Evolutionary conservation across 148 eudicot genomes (phyloP).

Genomic region (Fagopyrum homotropicum): DNA sequence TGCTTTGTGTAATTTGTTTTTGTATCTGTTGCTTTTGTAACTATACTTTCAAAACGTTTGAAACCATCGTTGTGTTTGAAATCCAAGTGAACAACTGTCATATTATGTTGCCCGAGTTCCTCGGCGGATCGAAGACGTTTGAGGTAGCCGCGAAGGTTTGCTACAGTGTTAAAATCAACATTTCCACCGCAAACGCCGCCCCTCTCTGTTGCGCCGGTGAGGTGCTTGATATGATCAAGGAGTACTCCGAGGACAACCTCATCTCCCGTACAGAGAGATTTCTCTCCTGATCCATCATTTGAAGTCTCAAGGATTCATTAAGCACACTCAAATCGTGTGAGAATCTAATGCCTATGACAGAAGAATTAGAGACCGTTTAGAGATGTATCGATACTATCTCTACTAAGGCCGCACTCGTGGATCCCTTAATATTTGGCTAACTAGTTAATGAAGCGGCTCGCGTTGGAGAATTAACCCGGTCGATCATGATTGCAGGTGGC

Average conservation of each 20-base stretch:
- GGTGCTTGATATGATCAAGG: conserved; percentile 70
- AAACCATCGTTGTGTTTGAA: conserved; percentile 9
- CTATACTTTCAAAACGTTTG: too few species aligned
- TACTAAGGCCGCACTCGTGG: conserved; percentile 45
- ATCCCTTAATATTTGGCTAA: conserved; percentile 87
- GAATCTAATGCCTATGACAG: conserved; percentile 45
- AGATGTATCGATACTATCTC: conserved; percentile 60
- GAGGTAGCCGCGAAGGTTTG: conserved; percentile 94
- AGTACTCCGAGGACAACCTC: conserved; percentile 74
- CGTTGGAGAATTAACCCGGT: not conserved
- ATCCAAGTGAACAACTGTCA: conserved; percentile 28
- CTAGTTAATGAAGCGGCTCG: conserved; percentile 45
- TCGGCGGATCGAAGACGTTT: conserved; percentile 79
- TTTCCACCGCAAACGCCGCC: conserved; percentile 51
- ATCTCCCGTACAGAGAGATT: conserved; percentile 57
- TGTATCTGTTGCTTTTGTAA: too few species aligned
- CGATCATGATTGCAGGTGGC: not conserved
- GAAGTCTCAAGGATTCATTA: conserved; percentile 46
- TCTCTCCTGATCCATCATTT: conserved; percentile 43
- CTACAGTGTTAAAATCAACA: conserved; percentile 74
- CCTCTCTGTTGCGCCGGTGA: conserved; percentile 92
- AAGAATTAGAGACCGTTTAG: conserved; percentile 56
- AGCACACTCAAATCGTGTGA: conserved; percentile 63
- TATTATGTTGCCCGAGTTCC: conserved; percentile 53
- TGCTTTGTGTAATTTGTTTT: too few species aligned